phyloP scores from a whole-genome alignment of 164 flowering plant genomes.

The Liquidambar formosana region DNA sequence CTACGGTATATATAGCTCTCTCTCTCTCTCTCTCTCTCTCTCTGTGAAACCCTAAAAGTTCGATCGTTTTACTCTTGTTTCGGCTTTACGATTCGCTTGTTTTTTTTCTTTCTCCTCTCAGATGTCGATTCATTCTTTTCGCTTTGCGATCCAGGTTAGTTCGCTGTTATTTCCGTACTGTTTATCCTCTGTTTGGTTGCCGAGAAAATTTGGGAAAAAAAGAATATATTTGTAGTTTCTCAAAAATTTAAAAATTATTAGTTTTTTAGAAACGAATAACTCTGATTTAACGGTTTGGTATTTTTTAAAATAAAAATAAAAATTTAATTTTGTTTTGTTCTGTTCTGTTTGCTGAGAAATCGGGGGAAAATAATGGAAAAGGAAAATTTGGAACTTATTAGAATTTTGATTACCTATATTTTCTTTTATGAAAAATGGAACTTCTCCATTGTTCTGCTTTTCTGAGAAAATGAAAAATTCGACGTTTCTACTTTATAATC shows the following conservation, averaged over 20 bases:
- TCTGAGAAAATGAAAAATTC: not conserved
- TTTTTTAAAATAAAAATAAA: too few relatives aligned
- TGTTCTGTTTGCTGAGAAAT: not conserved
- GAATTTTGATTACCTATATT: too few relatives aligned
- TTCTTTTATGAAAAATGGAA: too few relatives aligned
- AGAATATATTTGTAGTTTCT: too few relatives aligned
- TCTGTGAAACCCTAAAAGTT: not conserved
- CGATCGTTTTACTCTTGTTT: not conserved
- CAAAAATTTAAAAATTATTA: too few relatives aligned
- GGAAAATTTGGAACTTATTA: too few relatives aligned
- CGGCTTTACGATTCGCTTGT: not conserved
- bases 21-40: not conserved
- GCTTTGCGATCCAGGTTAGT: not conserved
- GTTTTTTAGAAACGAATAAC: too few relatives aligned
- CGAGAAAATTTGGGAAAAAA: not conserved
- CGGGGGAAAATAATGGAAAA: not conserved
- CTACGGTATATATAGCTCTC: conserved; percentile 11
- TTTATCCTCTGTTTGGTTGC: not conserved
- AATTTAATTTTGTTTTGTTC: not conserved
- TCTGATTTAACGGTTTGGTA: too few relatives aligned
- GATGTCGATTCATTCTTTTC: not conserved
- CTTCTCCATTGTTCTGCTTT: not conserved
- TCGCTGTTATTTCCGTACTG: too few relatives aligned
- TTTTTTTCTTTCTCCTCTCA: not conserved
- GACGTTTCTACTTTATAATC: too few relatives aligned